A percentile compares a stretch with the other conserved stretches of the same genome.
Conservation (phyloP, 2,329 filamentous ascomycete species). For the Hysterium pulicare region DNA sequence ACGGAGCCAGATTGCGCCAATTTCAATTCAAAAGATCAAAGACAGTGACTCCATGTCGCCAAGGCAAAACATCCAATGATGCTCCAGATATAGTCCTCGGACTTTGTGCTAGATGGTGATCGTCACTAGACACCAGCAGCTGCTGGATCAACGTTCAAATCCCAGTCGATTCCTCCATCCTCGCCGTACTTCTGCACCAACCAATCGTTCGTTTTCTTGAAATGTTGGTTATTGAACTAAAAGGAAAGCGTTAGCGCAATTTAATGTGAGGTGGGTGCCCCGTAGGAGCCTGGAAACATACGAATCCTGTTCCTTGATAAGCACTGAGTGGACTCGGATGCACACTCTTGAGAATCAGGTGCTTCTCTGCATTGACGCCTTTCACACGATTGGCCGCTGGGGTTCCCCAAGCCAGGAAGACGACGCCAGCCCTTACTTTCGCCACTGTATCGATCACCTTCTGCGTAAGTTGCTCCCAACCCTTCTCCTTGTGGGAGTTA, state of each 20-base stretch:
- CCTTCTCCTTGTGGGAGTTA: slow-evolving; percentile 78
- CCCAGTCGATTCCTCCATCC: slow-evolving; percentile 84
- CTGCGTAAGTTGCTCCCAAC: slow-evolving; percentile 93
- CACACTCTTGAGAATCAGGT: slow-evolving; percentile 80
- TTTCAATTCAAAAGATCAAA: too few relatives aligned
- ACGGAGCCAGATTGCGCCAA: too few relatives aligned
- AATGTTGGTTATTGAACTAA: slow-evolving; percentile 74
- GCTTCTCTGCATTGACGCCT: slow-evolving; percentile 67
- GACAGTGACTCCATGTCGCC: too few relatives aligned
- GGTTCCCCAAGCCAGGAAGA: slow-evolving; percentile 91
- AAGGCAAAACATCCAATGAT: too few relatives aligned
- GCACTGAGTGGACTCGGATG: slow-evolving; percentile 95
- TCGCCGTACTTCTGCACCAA: slow-evolving; percentile 71
- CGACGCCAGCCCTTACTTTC: slow-evolving; percentile 76
- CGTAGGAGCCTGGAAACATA: slow-evolving; percentile 38
- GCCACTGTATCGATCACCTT: slow-evolving; percentile 85
- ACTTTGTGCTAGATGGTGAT: too few relatives aligned
- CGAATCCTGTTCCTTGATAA: slow-evolving; percentile 70
- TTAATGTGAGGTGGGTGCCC: background rate
- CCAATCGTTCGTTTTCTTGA: slow-evolving; percentile 82
- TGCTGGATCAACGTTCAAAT: slow-evolving; percentile 51
- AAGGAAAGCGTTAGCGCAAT: slow-evolving; percentile 31
- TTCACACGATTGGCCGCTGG: slow-evolving; percentile 77
- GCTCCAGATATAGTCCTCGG: too few relatives aligned
- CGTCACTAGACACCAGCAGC: slow-evolving; percentile 41